Percentiles rank a stretch among this genome's conserved stretches.
phyloP scores from a whole-genome alignment of 257 asterid species.

The Coffea canephora region DNA sequence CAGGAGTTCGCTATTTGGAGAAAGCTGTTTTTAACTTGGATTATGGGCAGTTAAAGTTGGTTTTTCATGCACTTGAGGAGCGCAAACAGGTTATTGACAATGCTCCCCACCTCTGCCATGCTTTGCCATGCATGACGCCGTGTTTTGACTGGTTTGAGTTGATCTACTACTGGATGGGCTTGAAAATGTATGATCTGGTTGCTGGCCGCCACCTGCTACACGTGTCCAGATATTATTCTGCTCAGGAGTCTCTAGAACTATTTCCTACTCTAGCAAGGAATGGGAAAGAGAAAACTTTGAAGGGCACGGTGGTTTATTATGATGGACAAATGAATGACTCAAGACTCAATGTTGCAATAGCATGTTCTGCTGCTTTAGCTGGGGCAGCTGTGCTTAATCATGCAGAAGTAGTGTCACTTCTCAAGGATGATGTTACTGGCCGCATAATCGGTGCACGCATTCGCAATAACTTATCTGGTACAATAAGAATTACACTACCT shows the following conservation, averaged over 20 bases:
- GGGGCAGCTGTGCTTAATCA: slow-evolving; percentile 94
- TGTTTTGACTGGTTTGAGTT: slow-evolving; percentile 95
- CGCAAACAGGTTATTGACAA: slow-evolving; percentile 91
- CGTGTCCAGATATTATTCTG: slow-evolving; percentile 88
- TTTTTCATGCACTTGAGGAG: slow-evolving; percentile 92
- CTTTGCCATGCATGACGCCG: slow-evolving; percentile 98
- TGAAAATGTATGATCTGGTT: slow-evolving; percentile 94
- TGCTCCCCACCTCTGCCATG: slow-evolving; percentile 94
- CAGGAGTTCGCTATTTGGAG: slow-evolving; percentile 99
- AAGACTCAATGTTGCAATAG: slow-evolving; percentile 80
- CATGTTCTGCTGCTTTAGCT: slow-evolving; percentile 91
- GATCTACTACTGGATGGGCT: slow-evolving; percentile 88
- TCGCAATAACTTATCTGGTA: slow-evolving; percentile 77
- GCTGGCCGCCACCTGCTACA: slow-evolving; percentile 85
- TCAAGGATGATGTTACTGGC: slow-evolving; percentile 62
- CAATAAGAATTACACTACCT: slow-evolving; percentile 3
- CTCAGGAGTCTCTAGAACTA: slow-evolving; percentile 79
- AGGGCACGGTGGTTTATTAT: slow-evolving; percentile 96
- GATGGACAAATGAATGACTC: slow-evolving; percentile 99
- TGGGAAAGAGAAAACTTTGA: slow-evolving; percentile 71
- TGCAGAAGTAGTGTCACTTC: slow-evolving; percentile 79
- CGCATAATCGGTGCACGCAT: slow-evolving; percentile 80
- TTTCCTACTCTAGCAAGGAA: slow-evolving; percentile 87
- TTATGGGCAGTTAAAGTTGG: slow-evolving; percentile 89
- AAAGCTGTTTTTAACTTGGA: slow-evolving; percentile 93